Base-by-base conservation (phyloP, 129 eudicot species). In the Lactuca saligna region DNA sequence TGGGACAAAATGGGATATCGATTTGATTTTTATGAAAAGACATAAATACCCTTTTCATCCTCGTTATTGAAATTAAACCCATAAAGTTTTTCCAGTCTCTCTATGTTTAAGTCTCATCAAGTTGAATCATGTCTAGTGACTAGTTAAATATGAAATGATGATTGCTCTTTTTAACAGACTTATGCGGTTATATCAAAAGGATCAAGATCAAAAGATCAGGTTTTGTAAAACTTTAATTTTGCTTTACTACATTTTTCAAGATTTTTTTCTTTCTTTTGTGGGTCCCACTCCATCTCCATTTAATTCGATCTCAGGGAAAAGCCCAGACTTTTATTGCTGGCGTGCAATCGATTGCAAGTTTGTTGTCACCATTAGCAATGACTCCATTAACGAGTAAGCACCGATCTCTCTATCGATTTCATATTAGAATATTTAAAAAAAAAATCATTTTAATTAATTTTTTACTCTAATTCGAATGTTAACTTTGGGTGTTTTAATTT, bases 291-390 rank as follows among this genome's bases (percentile, higher is more conserved):
- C 29, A 25, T 0, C 29, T 46, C 10, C n/a, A 3, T 41, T 25
- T 56, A 7, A 51, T 16, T 50, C 3, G 14, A 75, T 74, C 66
- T 64, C 81, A 92, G 98, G 98, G 98, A 34, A 88, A 88, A 80
- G 83, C 98, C 25, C 96, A 92, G 82, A 95, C 96, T 64, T 88
- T 92, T 46, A 64, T 92, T 33, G 98, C 95, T n/a, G 98, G 98
- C 41, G 91, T 89, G 42, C 96, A 92, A 61, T 81, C 98, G 61
- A 79, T 92, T 33, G 85, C 96, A 41, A 86, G 91, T 71, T 74
- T 89, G 57, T 79, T 92, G 72, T 88, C 98, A n/a, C 98, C 98
- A 53, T 84, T 92, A 34, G 91, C 87, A 65, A 89, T 92, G 88
- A 88, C 89, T 74, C 98, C 98, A 58, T 74, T 92, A 73, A 92